Conservation (phyloP, 352 stramenopile genomes). For the Lagenidium giganteum region DNA sequence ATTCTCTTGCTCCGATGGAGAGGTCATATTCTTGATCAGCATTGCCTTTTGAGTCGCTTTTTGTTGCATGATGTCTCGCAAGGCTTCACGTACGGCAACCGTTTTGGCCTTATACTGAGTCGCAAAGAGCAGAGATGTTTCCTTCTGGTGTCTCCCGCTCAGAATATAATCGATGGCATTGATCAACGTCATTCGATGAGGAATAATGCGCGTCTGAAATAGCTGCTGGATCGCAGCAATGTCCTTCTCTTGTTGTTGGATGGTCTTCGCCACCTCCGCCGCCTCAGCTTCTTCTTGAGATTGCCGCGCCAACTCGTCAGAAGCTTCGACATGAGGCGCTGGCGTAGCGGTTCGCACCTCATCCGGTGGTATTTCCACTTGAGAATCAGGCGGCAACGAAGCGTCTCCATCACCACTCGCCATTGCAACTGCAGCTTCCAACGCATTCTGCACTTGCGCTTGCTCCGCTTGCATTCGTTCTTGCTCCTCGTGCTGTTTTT, state of each 20-base stretch:
- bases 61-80: slow-evolving; percentile 37
- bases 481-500: slow-evolving; percentile 37
- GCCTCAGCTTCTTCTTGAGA: slow-evolving; percentile 6
- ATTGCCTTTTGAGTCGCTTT: slow-evolving; percentile 45
- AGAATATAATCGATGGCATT: slow-evolving; percentile 52
- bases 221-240: slow-evolving; percentile 51
- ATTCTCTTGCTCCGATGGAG: slow-evolving; percentile 6
- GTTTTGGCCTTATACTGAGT: slow-evolving; percentile 19
- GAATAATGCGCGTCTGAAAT: slow-evolving; percentile 39
- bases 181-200: slow-evolving; percentile 44
- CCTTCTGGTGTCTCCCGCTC: slow-evolving; percentile 41
- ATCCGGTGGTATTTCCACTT: slow-evolving; percentile 9
- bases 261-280: slow-evolving; percentile 4
- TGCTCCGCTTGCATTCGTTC: slow-evolving; percentile 28
- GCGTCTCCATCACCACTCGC: not conserved
- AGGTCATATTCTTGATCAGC: slow-evolving; percentile 11
- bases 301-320: too few species aligned
- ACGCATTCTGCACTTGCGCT: slow-evolving; percentile 17
- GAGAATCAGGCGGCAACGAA: slow-evolving; percentile 2
- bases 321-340: not conserved
- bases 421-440: slow-evolving; percentile 14
- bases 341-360: not conserved
- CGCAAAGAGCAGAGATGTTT: slow-evolving; percentile 32
- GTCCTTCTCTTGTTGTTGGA: slow-evolving; percentile 37
- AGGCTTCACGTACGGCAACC: slow-evolving; percentile 17